Conservation (phyloP, 768 basidiomycete species). For the Solioccasus polychromus region DNA sequence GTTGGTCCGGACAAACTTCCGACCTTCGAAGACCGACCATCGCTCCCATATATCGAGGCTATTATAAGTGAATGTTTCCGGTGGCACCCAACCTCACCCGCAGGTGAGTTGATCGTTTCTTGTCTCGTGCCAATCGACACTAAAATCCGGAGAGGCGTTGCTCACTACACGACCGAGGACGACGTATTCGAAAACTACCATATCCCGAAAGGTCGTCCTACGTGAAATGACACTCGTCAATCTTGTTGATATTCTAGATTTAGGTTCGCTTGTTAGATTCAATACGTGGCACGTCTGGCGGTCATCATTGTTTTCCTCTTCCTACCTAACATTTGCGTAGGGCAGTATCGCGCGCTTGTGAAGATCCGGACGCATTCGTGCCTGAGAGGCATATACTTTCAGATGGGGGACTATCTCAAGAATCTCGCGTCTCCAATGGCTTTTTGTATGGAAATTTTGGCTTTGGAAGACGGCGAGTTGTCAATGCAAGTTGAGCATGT, state of each 20-base stretch:
- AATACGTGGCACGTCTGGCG: constrained; percentile 4
- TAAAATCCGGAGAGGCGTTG: too few species aligned
- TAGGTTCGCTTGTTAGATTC: constrained; percentile 2
- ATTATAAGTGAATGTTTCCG: constrained; percentile 6
- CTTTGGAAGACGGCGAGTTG: constrained; percentile 1
- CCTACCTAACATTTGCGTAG: too few species aligned
- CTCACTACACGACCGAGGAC: constrained; percentile 6
- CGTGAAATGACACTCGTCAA: not conserved
- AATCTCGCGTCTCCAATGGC: not conserved
- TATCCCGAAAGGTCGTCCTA: too few species aligned
- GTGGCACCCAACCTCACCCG: constrained; percentile 4
- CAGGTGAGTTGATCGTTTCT: not conserved
- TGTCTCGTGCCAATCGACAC: too few species aligned
- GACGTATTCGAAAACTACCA: constrained; percentile 4
- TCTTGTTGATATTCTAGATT: not conserved
- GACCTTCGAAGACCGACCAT: constrained; percentile 14
- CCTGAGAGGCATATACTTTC: constrained; percentile 1
- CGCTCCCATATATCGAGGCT: constrained; percentile 19
- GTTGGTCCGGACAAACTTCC: constrained; percentile 14
- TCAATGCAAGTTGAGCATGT: not conserved
- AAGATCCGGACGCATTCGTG: not conserved
- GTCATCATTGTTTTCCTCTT: too few species aligned
- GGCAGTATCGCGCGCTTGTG: not conserved
- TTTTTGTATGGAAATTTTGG: constrained; percentile 2
- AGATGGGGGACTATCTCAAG: not conserved